These are phyloP conservation scores for Scedosporium minutisporum DNA, from an alignment of 2,329 filamentous ascomycete genomes.

Conservation along the genomic window DNA sequence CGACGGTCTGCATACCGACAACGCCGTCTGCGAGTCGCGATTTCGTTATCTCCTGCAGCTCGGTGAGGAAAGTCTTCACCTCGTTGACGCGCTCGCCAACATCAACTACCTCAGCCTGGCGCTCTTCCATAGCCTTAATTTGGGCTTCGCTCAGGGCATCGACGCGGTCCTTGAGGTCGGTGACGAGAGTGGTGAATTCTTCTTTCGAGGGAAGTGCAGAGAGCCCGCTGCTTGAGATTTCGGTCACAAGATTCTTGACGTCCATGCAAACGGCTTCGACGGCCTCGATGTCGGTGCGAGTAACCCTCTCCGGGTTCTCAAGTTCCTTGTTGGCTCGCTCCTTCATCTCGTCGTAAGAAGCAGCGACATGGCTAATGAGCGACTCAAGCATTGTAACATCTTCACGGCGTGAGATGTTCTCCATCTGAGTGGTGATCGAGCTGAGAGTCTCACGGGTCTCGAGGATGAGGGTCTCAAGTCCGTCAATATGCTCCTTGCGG, in stretches of 20 bases:
- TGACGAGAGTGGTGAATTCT: slow-evolving; percentile 62
- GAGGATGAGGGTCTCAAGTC: slow-evolving; percentile 55
- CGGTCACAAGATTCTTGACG: slow-evolving; percentile 68
- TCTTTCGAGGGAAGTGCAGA: slow-evolving; percentile 65
- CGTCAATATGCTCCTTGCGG: slow-evolving; percentile 54
- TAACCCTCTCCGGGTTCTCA: slow-evolving; percentile 55
- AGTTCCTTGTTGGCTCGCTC: slow-evolving; percentile 41
- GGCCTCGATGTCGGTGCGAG: slow-evolving; percentile 73
- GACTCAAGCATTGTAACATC: slow-evolving; percentile 70
- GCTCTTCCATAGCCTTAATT: slow-evolving; percentile 71
- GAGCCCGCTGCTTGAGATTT: slow-evolving; percentile 61
- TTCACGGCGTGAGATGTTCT: slow-evolving; percentile 64
- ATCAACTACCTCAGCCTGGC: slow-evolving; percentile 71
- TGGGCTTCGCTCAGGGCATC: slow-evolving; percentile 62
- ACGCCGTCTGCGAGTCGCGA: slow-evolving; percentile 68
- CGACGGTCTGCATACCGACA: slow-evolving; percentile 61
- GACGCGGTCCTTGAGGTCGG: slow-evolving; percentile 60
- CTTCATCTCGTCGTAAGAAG: slow-evolving; percentile 66
- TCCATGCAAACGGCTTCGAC: slow-evolving; percentile 77
- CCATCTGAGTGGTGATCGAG: slow-evolving; percentile 56
- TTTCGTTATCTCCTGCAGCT: slow-evolving; percentile 68
- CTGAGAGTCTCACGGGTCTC: slow-evolving; percentile 68
- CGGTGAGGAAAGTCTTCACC: slow-evolving; percentile 66
- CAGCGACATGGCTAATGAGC: slow-evolving; percentile 68
- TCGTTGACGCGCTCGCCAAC: slow-evolving; percentile 70